Conservation (phyloP, 2,329 filamentous ascomycete species). For the Alternaria panax region DNA sequence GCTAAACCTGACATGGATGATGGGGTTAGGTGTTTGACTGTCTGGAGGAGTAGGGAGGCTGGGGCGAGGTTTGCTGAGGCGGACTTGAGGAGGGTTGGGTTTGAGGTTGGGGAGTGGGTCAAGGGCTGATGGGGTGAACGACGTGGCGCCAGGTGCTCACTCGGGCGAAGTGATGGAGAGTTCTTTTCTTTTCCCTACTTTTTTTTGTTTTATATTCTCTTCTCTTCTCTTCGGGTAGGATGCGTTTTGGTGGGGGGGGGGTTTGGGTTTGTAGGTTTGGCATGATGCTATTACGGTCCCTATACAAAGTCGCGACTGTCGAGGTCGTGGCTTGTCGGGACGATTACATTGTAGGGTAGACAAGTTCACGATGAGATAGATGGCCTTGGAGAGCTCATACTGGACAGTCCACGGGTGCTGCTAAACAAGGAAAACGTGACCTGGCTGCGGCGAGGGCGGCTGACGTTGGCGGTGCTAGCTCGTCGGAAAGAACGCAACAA, state of each 20-base stretch:
- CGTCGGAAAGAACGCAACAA: constrained; percentile 13
- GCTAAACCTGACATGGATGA: constrained; percentile 54
- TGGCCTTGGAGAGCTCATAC: too few species aligned
- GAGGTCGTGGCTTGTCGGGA: background rate
- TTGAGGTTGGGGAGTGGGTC: constrained; percentile 88
- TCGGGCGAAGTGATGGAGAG: background rate
- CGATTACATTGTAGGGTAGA: background rate
- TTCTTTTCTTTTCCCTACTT: background rate
- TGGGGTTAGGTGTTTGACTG: constrained; percentile 51
- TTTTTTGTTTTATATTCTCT: background rate
- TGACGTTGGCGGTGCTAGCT: background rate
- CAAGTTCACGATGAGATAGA: background rate
- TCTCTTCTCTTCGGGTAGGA: background rate
- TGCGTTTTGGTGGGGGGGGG: background rate
- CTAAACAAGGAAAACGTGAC: constrained; percentile 2
- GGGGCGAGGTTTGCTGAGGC: constrained; percentile 46
- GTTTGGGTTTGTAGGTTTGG: background rate
- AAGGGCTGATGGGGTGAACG: constrained; percentile 28
- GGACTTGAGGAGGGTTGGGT: constrained; percentile 76
- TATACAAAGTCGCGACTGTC: background rate
- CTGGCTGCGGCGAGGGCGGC: constrained; percentile 3
- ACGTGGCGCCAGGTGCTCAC: background rate
- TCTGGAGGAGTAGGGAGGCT: constrained; percentile 42
- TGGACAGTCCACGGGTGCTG: too few species aligned
- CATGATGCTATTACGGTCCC: background rate